Conservation (phyloP, 108 stramenopile genomes). For the Ochromonas danica region DNA sequence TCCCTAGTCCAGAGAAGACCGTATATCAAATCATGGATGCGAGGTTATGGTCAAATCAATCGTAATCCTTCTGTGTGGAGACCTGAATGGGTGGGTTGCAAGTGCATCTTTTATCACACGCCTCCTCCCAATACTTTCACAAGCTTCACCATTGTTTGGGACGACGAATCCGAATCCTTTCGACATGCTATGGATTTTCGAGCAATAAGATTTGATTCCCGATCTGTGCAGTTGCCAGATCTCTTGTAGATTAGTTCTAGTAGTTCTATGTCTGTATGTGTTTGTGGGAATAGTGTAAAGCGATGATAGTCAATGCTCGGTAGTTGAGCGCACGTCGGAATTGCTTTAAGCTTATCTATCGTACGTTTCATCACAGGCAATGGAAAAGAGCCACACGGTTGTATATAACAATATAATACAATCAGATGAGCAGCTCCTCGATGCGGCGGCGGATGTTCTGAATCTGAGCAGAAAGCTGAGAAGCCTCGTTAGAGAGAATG, state of each 20-base stretch:
- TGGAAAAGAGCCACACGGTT: too few relatives aligned
- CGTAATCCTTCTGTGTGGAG: slow-evolving; percentile 7
- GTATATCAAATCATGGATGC: neutral
- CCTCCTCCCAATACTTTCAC: neutral
- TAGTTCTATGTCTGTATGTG: too few relatives aligned
- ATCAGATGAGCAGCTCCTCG: slow-evolving; percentile 95
- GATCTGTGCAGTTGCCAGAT: too few relatives aligned
- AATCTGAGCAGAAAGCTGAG: slow-evolving; percentile 93
- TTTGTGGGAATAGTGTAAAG: too few relatives aligned
- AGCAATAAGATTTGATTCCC: too few relatives aligned
- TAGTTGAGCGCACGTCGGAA: too few relatives aligned
- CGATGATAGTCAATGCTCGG: too few relatives aligned
- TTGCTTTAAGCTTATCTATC: too few relatives aligned
- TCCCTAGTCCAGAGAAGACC: neutral
- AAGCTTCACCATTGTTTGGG: neutral
- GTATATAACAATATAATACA: too few relatives aligned
- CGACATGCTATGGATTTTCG: slow-evolving; percentile 22
- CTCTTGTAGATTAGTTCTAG: too few relatives aligned
- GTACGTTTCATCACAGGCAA: too few relatives aligned
- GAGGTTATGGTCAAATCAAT: slow-evolving; percentile 24
- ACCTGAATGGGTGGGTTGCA: slow-evolving; percentile 10
- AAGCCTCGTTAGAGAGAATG: slow-evolving; percentile 95
- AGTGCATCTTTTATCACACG: neutral
- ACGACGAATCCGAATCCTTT: neutral
- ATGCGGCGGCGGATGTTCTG: slow-evolving; percentile 95